A percentile compares a stretch with the other conserved stretches of the same genome.
These are phyloP conservation scores for Orbilia oligospora DNA, from an alignment of 2,329 filamentous ascomycete species.

Conservation along the genomic window DNA sequence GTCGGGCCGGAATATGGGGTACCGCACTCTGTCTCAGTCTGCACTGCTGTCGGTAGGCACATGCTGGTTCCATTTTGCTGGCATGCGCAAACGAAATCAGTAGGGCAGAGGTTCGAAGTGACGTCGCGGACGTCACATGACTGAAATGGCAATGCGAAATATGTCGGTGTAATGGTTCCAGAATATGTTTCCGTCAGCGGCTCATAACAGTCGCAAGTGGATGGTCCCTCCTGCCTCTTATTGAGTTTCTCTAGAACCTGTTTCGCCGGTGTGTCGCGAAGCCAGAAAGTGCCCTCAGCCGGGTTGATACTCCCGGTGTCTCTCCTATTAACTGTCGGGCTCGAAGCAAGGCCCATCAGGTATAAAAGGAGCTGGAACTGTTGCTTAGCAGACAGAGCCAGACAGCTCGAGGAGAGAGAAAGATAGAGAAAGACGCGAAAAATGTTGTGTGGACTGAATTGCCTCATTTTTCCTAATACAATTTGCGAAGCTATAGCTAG, in stretches of 20 bases:
- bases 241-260: constrained; percentile 7
- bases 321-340: too few relatives aligned
- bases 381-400: too few relatives aligned
- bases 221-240: constrained; percentile 21
- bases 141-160: constrained; percentile 38
- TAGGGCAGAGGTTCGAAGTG: constrained; percentile 37
- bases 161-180: neutral
- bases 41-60: constrained; percentile 30
- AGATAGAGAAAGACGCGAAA: constrained; percentile 3
- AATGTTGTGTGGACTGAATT: neutral
- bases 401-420: neutral
- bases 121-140: constrained; percentile 2
- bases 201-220: constrained; percentile 24
- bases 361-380: too few relatives aligned
- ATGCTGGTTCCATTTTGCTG: constrained; percentile 37
- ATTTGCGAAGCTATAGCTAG: neutral
- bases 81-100: constrained; percentile 27
- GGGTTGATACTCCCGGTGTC: too few relatives aligned
- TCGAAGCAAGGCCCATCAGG: too few relatives aligned
- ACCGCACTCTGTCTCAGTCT: neutral
- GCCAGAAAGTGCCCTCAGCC: neutral
- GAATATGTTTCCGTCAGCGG: neutral
- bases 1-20: constrained; percentile 21
- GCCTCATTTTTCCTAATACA: constrained; percentile 1
- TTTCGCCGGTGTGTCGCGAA: neutral